Base-by-base conservation (phyloP, 805 yeast genomes). In the Metschnikowia proteae region DNA sequence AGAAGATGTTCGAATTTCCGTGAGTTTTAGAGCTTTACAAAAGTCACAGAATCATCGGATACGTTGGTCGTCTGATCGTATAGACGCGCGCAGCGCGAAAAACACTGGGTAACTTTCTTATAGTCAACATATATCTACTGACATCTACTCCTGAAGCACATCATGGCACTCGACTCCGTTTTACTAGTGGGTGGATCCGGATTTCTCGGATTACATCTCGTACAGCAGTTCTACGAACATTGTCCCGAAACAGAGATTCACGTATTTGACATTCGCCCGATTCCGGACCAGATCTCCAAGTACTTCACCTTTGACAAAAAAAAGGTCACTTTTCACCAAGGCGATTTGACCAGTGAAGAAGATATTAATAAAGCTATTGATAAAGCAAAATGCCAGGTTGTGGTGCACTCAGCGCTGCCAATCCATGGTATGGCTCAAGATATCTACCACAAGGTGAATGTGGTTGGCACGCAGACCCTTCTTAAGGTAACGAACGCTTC, bases 371-470 rank as follows among this genome's bases (percentile, higher is more conserved):
- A 66, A 5, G 96, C 95, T 0, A 79, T 92, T 34, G 63, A 67
- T 31, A 64, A 61, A 10, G 74, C 85, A 29, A 64, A 74, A 34
- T 89, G 96, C 42, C 76, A 80, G 37, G 91, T 88, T 1, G 80
- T 94, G 25, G 96, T 94, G 6, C 98, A 95, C 63, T 86, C 96
- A 1, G 99, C 98, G 2, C 92, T 98, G 9, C 99, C 99, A 17
- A 79, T 94, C 65, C 97, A 90, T 63, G 97, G 97, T 4, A 49
- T 53, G 57, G 79, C 82, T n/a, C 86, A 86, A 56, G 84, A 81
- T 38, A 78, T 94, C 39, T 92, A 92, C 68, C 86, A 83, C 57
- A 86, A 86, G 58, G 99, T 94, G 43, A 94, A 94, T 61, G 92
- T 94, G 29, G 79, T 81, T 40, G 99, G 99, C 37, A 94, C 99